Evolutionary conservation across 495 filamentous ascomycete species (phyloP), one percentile per base, ranked within the genome.

Genomic region (Achaetomiella virescens): DNA sequence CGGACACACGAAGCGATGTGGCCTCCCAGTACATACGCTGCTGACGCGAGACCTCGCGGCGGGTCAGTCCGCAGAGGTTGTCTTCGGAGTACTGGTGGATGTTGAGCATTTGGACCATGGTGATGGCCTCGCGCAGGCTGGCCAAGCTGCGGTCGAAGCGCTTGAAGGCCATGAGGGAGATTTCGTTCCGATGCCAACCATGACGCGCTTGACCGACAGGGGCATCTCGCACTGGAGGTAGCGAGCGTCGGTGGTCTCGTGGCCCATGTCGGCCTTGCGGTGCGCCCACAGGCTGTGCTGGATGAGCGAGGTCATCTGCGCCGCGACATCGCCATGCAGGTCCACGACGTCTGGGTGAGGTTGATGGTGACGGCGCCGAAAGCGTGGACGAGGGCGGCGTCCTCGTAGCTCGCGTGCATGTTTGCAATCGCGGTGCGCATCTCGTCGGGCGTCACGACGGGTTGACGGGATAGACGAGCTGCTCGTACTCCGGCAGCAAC

Each of bases 51-150:
- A 48, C 12, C 14, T 48, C 45, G 27, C 45, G 5, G 15, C 45
- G 45, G 1, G 45, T 33, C 6, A 48, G 29, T 3, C 45, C 45
- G 27, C 27, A 35, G 45, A 20, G 29, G 17, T 48, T 48, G 29
- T 48, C 27, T 17, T 48, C 45, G n/a, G 45, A 35, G n/a, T 48
- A 48, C 27, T 35, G 27, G 29, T 48, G 45, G 18, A 48, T 48
- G 45, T 48, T 48, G 45, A 48, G 45, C 45, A 48, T 48, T n/a
- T 48, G 45, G 27, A 48, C 35, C 45, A 48, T 21, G 27, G 45
- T 21, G 45, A 48, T 48, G 29, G 45, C 31, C 17, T 48, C 45
- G n/a, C 45, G 45, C 9, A 48, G 45, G 17, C 45, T 48, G 3
- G 45, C 15, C 12, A 48, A 35, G 27, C 45, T 48, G 29, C 45